Conservation (phyloP, 257 asterid genomes). For the Forsythia viridissima region DNA sequence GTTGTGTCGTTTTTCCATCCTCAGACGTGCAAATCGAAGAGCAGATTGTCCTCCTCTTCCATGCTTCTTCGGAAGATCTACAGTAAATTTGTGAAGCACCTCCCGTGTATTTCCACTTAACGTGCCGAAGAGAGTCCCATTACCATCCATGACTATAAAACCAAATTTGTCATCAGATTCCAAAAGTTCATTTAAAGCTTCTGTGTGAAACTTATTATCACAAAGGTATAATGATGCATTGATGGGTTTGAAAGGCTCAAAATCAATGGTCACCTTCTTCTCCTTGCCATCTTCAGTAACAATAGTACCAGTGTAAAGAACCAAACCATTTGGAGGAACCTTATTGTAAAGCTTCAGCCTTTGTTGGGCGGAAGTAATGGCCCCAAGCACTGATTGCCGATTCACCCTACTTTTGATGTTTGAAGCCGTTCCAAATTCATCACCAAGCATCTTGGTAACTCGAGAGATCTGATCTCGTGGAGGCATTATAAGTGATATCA, state of each 20-base stretch:
- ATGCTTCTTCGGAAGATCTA: slow-evolving; percentile 41
- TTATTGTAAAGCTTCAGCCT: slow-evolving; percentile 40
- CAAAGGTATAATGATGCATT: slow-evolving; percentile 40
- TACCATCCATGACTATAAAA: slow-evolving; percentile 40
- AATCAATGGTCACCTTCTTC: slow-evolving; percentile 39
- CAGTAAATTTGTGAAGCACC: slow-evolving; percentile 38
- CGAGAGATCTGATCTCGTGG: slow-evolving; percentile 42
- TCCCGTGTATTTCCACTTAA: slow-evolving; percentile 38
- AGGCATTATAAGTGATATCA: slow-evolving; percentile 44
- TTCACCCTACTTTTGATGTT: slow-evolving; percentile 41
- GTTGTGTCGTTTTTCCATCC: slow-evolving; percentile 43
- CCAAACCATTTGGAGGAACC: slow-evolving; percentile 41
- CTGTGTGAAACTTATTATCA: slow-evolving; percentile 40
- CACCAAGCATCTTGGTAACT: slow-evolving; percentile 43
- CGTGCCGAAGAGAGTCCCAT: slow-evolving; percentile 41
- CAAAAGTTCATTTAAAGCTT: slow-evolving; percentile 34
- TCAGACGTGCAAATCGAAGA: slow-evolving; percentile 39
- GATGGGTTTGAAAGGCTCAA: slow-evolving; percentile 39
- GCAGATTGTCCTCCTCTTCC: slow-evolving; percentile 43
- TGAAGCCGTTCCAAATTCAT: slow-evolving; percentile 43
- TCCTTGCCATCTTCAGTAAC: slow-evolving; percentile 45
- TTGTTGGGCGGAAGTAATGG: slow-evolving; percentile 44
- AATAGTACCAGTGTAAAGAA: slow-evolving; percentile 42
- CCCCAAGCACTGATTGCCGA: slow-evolving; percentile 42
- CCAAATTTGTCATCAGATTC: slow-evolving; percentile 30